Base-by-base conservation (phyloP, 345 rosid genomes). In the Geranium rotundifolium region DNA sequence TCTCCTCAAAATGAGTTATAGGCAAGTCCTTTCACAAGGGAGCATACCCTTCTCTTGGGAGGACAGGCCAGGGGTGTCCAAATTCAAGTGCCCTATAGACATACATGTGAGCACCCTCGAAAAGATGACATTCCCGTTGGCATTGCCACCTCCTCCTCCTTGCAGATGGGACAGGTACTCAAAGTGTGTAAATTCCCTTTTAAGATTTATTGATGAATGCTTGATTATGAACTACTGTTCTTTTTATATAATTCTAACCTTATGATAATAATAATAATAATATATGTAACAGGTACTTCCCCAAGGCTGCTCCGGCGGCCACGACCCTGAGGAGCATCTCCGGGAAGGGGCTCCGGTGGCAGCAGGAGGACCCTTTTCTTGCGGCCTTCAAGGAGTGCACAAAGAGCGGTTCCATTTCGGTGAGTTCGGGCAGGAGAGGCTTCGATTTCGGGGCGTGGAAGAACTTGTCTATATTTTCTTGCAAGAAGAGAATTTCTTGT, bases 11-110 rank as follows among this genome's bases (percentile, higher is more conserved):
- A 74, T 75, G 82, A 72, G 69, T 60, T 77, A 68, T 60, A 58
- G 76, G 54, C 77, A 78, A 62, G 76, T 77, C 58, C 63, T 57
- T 19, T 86, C 92, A 17, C 84, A 80, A 17, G 87, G 92, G 18
- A 84, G 71, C 76, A 64, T 86, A 68, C 89, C 92, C 64, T 86
- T 84, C 63, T 84, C 89, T 5, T 86, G 89, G 89, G 92, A 86
- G 68, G 76, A 79, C 69, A 72, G 67, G 17, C 89, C 89, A 1
- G 92, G 92, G 4, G 67, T 86, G 59, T 82, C 89, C 58, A 86
- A 81, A 68, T 41, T 41, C 50, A 41, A 41, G 50, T 41, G 50
- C 7, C 15, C 59, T 17, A 19, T 17, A 7, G 31, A 12, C 2
- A 20, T 19, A 56, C 10, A n/a, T 2, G 9, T 57, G 7, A 19